Evolutionary conservation across 345 rosid species (phyloP).

Genomic region (Balakata baccata): DNA sequence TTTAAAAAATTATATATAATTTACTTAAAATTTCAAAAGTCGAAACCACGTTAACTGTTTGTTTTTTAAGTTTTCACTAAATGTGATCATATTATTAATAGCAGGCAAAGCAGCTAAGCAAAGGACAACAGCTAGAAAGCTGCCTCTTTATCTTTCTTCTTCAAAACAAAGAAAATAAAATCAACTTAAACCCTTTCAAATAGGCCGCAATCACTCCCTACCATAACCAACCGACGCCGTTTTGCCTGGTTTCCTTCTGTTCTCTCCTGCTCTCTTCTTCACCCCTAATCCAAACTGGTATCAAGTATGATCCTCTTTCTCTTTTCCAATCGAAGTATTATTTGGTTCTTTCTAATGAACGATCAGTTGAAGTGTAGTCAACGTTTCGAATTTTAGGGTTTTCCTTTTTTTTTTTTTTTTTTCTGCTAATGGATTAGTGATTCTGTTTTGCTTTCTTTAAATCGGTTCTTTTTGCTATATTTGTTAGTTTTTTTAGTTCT

Average conservation of each 20-base stretch:
- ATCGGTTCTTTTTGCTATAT: not conserved
- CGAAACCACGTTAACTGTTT: too few relatives aligned
- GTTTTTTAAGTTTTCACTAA: too few relatives aligned
- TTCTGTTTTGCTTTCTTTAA: not conserved
- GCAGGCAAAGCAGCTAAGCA: conserved; percentile 11
- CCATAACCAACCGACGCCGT: conserved; percentile 5
- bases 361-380: conserved; percentile 17
- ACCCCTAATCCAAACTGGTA: not conserved
- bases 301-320: conserved; percentile 5
- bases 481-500: not conserved
- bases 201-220: not conserved
- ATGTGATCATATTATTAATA: too few relatives aligned
- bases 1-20: too few relatives aligned
- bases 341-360: not conserved
- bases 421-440: not conserved
- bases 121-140: conserved; percentile 27
- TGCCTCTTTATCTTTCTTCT: conserved; percentile 14
- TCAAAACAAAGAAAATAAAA: not conserved
- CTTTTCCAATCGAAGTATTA: not conserved
- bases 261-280: not conserved
- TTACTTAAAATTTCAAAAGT: too few relatives aligned
- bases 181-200: not conserved
- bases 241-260: not conserved
- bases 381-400: conserved; percentile 17
- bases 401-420: not conserved